Evolutionary conservation across 2,329 filamentous ascomycete genomes (phyloP), one percentile per base, ranked within the genome.

Genomic region (Cercospora nicotianae): DNA sequence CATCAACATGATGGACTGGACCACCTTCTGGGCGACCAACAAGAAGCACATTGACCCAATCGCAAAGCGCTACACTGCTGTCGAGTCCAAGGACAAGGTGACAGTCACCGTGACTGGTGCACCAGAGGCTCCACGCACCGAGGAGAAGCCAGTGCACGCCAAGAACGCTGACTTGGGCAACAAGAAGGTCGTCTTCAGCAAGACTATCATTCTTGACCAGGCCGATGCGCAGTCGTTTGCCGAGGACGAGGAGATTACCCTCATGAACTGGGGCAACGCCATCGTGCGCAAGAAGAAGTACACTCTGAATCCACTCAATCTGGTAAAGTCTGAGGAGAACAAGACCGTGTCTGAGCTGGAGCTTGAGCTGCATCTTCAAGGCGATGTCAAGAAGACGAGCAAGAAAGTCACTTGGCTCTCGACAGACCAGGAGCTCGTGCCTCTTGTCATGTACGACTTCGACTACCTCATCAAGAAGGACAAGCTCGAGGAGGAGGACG

Each of bases 321-420:
- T 77, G 74, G 81, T 83, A 71, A 83, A 87, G 59, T 82, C 83
- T 36, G 79, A 82, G 31, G 84, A 84, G 63, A 83, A 87, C 61
- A 81, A 81, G 68, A 80, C 79, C 59, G 89, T 97, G 75, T 90
- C 89, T 12, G 83, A 82, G 39, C 85, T 97, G 45, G 90, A 91
- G 67, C 84, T 95, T 64, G 92, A 97, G 81, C 87, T 97, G n/a
- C 91, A 98, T 80, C 87, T 97, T 60, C 88, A 91, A 75, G 94
- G 94, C 65, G 94, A 98, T 79, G 92, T 98, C 80, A 97, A 96
- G 85, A 90, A 92, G 77, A 98, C 94, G 0, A 89, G 93, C 77
- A 97, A 97, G 88, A 98, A 98, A 85, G 88, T 98, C 42, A 97
- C 94, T 0, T 98, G 94, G 94, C 83, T 98, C 59, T 90, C 92